These are phyloP conservation scores for Knufia petricola DNA, from an alignment of 2,329 filamentous ascomycete species.

Conservation along the genomic window DNA sequence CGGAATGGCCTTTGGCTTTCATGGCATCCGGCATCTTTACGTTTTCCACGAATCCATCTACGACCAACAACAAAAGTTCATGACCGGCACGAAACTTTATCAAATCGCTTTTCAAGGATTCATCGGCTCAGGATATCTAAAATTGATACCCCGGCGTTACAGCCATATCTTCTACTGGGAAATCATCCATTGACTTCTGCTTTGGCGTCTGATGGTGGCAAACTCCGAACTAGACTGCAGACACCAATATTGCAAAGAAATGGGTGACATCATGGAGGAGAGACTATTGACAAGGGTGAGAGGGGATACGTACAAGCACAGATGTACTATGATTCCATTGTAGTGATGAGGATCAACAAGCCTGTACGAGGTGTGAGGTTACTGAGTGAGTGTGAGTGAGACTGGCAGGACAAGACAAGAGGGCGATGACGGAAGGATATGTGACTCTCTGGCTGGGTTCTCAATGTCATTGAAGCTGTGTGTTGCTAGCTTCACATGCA, in stretches of 20 bases:
- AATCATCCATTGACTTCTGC: background rate
- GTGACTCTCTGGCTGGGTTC: background rate
- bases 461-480: background rate
- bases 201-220: constrained; percentile 3
- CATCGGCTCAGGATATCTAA: constrained; percentile 3
- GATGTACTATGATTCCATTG: background rate
- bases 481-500: background rate
- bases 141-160: constrained; percentile 8
- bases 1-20: constrained; percentile 5
- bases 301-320: background rate
- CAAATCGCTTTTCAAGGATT: constrained; percentile 6
- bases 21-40: constrained; percentile 5
- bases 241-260: constrained; percentile 4
- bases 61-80: constrained; percentile 9
- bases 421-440: background rate
- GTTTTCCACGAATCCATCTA: constrained; percentile 10
- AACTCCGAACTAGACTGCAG: no score
- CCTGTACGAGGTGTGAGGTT: constrained; percentile 3
- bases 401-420: constrained; percentile 1
- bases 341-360: background rate
- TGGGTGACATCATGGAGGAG: background rate
- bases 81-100: constrained; percentile 6
- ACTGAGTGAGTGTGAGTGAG: constrained; percentile 4
- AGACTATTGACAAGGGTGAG: background rate
- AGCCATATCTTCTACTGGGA: background rate